phyloP scores from a whole-genome alignment of 2,329 filamentous ascomycete species.

The Trichoderma arundinaceum region DNA sequence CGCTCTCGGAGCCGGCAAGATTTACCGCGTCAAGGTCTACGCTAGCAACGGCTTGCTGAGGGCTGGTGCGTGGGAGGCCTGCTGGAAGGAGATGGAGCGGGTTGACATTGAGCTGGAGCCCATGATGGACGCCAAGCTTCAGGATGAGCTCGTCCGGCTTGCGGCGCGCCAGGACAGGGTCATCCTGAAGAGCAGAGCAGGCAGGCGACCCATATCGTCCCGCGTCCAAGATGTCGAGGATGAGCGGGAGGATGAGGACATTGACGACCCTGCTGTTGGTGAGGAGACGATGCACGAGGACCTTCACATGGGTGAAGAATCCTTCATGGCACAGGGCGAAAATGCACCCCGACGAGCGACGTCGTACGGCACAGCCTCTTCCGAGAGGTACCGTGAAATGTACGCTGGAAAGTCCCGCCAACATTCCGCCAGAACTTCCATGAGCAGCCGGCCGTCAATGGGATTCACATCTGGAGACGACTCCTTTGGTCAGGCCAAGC shows the following conservation, averaged over 20 bases:
- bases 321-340: slow-evolving; percentile 19
- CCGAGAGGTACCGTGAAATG: slow-evolving; percentile 56
- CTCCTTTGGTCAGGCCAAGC: slow-evolving; percentile 41
- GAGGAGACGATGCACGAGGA: slow-evolving; percentile 9
- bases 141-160: slow-evolving; percentile 65
- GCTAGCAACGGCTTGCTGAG: slow-evolving; percentile 95
- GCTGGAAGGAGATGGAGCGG: slow-evolving; percentile 98
- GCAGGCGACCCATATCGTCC: not conserved
- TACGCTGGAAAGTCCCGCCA: slow-evolving; percentile 50
- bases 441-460: slow-evolving; percentile 1
- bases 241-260: slow-evolving; percentile 22
- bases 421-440: slow-evolving; percentile 30
- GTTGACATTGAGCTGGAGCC: slow-evolving; percentile 92
- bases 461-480: slow-evolving; percentile 27
- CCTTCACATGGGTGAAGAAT: slow-evolving; percentile 12
- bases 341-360: slow-evolving; percentile 33
- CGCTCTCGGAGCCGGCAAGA: slow-evolving; percentile 57
- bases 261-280: not conserved
- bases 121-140: slow-evolving; percentile 64
- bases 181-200: slow-evolving; percentile 36
- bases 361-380: slow-evolving; percentile 27
- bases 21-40: slow-evolving; percentile 85
- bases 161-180: slow-evolving; percentile 53
- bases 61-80: slow-evolving; percentile 87
- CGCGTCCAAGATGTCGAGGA: slow-evolving; percentile 42